These are phyloP conservation scores for Pestalotiopsis sp. DNA, from an alignment of 2,329 filamentous ascomycete species.

Conservation along the genomic window DNA sequence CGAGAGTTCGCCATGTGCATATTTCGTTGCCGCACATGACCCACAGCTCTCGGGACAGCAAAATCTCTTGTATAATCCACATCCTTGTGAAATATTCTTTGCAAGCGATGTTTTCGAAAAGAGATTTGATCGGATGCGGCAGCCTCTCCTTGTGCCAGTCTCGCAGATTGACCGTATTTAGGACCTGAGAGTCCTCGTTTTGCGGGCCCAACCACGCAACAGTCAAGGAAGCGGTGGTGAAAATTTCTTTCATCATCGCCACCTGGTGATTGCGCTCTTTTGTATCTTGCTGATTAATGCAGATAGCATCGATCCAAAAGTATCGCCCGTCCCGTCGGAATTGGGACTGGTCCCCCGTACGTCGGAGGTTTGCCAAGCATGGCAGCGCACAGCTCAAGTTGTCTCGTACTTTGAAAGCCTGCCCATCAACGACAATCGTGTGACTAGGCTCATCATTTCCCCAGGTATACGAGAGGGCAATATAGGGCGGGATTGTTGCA, in stretches of 20 bases:
- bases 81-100: neutral
- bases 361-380: neutral
- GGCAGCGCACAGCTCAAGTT: neutral
- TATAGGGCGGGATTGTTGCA: neutral
- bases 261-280: neutral
- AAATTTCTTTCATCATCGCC: neutral
- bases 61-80: neutral
- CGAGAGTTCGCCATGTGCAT: neutral
- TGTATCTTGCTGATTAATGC: neutral
- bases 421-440: neutral
- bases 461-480: neutral
- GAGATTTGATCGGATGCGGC: neutral
- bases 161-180: too few relatives aligned
- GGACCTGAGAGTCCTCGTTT: neutral
- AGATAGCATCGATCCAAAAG: neutral
- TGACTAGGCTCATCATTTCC: neutral
- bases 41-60: neutral
- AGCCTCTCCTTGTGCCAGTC: too few relatives aligned
- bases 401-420: neutral
- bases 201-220: neutral
- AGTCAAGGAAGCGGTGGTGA: neutral
- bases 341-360: neutral
- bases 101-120: neutral
- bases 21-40: neutral
- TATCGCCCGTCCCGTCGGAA: neutral